These are phyloP conservation scores for Leccinum insolens DNA, from an alignment of 1,284 basidiomycete genomes.

Conservation along the genomic window DNA sequence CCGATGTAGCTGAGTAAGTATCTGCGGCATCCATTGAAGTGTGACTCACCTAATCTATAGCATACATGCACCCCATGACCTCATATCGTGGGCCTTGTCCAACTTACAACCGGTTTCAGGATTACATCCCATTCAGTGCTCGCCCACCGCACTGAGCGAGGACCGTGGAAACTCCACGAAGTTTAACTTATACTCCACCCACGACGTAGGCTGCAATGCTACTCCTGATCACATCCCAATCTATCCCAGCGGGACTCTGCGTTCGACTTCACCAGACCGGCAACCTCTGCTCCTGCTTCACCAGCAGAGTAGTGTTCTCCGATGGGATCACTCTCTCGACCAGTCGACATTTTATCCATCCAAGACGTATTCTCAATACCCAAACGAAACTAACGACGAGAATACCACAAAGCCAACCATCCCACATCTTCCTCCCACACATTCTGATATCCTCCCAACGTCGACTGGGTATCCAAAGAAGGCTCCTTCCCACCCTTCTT, in stretches of 20 bases:
- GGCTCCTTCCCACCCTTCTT: too few relatives aligned
- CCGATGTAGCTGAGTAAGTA: not conserved
- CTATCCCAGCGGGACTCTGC: not conserved
- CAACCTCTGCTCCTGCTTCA: not conserved
- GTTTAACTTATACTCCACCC: not conserved
- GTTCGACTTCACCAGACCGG: not conserved
- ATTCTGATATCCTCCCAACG: too few relatives aligned
- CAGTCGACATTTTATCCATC: not conserved
- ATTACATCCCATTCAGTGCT: not conserved
- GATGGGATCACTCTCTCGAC: not conserved
- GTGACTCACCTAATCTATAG: constrained; percentile 1
- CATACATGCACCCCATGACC: not conserved
- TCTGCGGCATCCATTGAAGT: not conserved
- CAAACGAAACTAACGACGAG: too few relatives aligned
- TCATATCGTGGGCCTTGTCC: not conserved
- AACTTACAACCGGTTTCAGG: not conserved
- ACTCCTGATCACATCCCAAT: not conserved
- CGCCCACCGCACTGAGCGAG: not conserved
- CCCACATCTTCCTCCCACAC: too few relatives aligned
- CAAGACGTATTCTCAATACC: not conserved
- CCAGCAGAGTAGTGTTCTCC: not conserved
- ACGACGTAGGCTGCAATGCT: not conserved
- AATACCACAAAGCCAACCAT: too few relatives aligned
- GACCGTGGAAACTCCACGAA: accelerated
- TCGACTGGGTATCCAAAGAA: too few relatives aligned